phyloP scores from a whole-genome alignment of 2,329 filamentous ascomycete species.

The Ophiostoma novo-ulmi region DNA sequence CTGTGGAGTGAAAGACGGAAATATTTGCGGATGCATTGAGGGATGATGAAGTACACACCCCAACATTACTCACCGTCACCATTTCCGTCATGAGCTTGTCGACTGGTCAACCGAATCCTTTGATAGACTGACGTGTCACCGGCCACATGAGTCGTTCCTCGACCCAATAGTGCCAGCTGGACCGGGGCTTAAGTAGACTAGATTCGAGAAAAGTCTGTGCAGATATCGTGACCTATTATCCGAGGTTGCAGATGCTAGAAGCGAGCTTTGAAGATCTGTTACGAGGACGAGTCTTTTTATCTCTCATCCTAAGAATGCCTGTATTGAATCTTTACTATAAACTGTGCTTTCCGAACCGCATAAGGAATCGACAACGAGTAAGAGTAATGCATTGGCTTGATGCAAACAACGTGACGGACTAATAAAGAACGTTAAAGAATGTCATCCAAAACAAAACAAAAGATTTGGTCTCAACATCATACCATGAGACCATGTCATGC shows the following conservation, averaged over 20 bases:
- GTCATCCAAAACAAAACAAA: neutral
- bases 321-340: neutral
- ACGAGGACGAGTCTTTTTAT: neutral
- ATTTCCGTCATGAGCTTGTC: neutral
- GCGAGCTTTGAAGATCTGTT: neutral
- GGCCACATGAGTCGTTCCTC: neutral
- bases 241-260: neutral
- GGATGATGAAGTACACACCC: neutral
- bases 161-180: neutral
- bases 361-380: neutral
- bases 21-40: neutral
- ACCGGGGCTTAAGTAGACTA: neutral
- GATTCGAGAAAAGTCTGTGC: neutral
- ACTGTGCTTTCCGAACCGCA: neutral
- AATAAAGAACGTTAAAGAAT: neutral
- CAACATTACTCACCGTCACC: neutral
- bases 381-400: neutral
- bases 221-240: neutral
- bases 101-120: neutral
- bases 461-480: neutral
- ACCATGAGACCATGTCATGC: neutral
- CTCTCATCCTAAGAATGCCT: neutral
- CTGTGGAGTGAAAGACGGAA: neutral
- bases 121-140: neutral
- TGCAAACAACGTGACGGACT: neutral